phyloP scores from a whole-genome alignment of 495 filamentous ascomycete species.

The Penicillium malachiteum region DNA sequence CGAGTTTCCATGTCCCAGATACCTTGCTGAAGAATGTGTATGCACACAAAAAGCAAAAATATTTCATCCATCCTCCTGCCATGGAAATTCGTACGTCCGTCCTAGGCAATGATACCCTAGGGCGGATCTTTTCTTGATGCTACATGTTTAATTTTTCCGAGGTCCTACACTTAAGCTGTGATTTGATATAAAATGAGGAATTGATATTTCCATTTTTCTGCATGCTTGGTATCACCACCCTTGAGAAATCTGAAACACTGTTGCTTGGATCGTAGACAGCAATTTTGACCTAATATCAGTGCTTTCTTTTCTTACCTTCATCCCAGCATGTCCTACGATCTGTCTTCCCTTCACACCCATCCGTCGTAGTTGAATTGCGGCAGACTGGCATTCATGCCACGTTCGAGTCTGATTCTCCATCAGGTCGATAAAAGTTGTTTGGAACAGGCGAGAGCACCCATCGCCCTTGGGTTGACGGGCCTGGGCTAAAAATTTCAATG shows the following conservation, averaged over 20 bases:
- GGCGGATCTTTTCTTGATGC: slow-evolving; percentile 16
- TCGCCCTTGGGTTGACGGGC: too few relatives aligned
- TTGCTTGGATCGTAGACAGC: neutral
- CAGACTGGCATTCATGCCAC: too few relatives aligned
- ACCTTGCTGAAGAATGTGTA: slow-evolving; percentile 49
- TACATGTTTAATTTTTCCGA: slow-evolving; percentile 18
- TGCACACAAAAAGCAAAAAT: slow-evolving; percentile 49
- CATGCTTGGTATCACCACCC: neutral
- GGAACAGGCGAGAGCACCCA: too few relatives aligned
- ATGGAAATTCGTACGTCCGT: slow-evolving; percentile 33
- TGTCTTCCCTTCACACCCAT: too few relatives aligned
- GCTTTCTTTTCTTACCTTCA: too few relatives aligned
- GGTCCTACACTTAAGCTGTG: slow-evolving; percentile 11
- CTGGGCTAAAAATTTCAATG: too few relatives aligned
- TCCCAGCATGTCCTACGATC: too few relatives aligned
- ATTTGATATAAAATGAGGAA: slow-evolving; percentile 15
- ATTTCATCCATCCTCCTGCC: slow-evolving; percentile 38
- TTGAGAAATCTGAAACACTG: neutral
- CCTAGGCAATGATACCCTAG: slow-evolving; percentile 11
- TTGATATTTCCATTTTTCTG: slow-evolving; percentile 11
- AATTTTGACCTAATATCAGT: too few relatives aligned
- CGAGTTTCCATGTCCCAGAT: slow-evolving; percentile 50
- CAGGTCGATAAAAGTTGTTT: too few relatives aligned
- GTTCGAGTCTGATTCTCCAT: too few relatives aligned
- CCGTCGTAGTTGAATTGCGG: too few relatives aligned